Evolutionary conservation across 2,329 filamentous ascomycete species (phyloP), one percentile per base, ranked within the genome.

Genomic region (Claviceps capensis): DNA sequence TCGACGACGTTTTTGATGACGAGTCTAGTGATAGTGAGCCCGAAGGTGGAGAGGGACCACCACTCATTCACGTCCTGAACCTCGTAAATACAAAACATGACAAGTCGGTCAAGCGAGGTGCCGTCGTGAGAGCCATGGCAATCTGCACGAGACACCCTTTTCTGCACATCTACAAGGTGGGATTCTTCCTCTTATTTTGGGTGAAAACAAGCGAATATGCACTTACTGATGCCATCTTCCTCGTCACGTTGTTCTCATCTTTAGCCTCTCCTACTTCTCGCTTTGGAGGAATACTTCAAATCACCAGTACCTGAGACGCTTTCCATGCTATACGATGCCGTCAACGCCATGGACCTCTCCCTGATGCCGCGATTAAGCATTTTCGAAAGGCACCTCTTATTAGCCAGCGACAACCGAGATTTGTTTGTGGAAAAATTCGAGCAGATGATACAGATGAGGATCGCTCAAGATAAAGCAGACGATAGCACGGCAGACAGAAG

Each of bases 351-450:
- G 93, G 93, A 98, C 61, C 75, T 98, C 54, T 96, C 91, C 0
- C 72, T 97, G 14, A 87, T 98, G 81, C 93, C 93, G 1, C 84
- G 78, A 58, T 73, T 98, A 50, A 94, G 85, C 54, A 72, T 85
- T 38, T 78, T 96, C 7, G 93, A 98, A 68, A 80, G 86, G 49
- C 83, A 88, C 59, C 83, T 98, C 51, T 69, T 98, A 26, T 88
- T 95, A 65, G 83, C 87, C 8, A 95, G 85, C 64, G 90, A 96
- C 60, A 90, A 89, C 60, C 95, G 94, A 65, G 93, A 98, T 64
- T 81, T 98, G 60, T 98, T 98, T 63, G 80, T 96, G 36, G 93
- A 98, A 64, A 98, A 97, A 64, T 98, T 98, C 61, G 89, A 96
- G 67, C 82, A 85, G 56, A 95, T 97, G 83, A 86, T 95, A 52